Percentiles rank a stretch among this genome's conserved stretches.
Evolutionary conservation across 139 green algal species (phyloP).

Genomic region (Picochlorum sp.): DNA sequence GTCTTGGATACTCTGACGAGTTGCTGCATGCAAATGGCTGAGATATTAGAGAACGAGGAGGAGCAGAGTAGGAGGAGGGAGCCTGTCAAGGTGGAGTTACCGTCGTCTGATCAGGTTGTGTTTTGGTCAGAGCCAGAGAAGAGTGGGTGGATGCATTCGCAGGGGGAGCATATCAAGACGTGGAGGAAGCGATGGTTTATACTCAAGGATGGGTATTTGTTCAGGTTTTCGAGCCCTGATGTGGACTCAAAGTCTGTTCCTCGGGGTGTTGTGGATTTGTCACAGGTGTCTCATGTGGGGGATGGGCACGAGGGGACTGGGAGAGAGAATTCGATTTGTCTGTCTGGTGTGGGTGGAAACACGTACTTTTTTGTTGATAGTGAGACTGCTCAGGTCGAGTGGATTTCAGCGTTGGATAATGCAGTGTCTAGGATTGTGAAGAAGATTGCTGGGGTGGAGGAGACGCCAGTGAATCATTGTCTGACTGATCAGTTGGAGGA

Average conservation of each 20-base stretch:
- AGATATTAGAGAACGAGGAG: slow-evolving; percentile 65
- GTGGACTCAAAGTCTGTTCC: slow-evolving; percentile 56
- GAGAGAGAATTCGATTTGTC: slow-evolving; percentile 62
- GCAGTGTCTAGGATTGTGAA: slow-evolving; percentile 55
- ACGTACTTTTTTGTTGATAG: slow-evolving; percentile 71
- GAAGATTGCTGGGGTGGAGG: slow-evolving; percentile 60
- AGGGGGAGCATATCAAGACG: slow-evolving; percentile 76
- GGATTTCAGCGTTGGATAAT: slow-evolving; percentile 73
- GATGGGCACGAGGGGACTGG: slow-evolving; percentile 46
- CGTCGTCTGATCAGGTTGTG: slow-evolving; percentile 71
- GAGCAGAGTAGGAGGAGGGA: slow-evolving; percentile 23
- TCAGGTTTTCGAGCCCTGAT: slow-evolving; percentile 67
- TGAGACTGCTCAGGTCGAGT: slow-evolving; percentile 84
- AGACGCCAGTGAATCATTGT: slow-evolving; percentile 17
- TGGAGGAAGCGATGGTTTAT: slow-evolving; percentile 89
- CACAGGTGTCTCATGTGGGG: slow-evolving; percentile 58
- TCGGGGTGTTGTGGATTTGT: slow-evolving; percentile 77
- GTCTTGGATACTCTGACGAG: slow-evolving; percentile 78
- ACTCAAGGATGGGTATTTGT: slow-evolving; percentile 81
- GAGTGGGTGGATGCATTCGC: slow-evolving; percentile 76
- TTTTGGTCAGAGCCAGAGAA: slow-evolving; percentile 81
- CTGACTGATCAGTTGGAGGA: neutral
- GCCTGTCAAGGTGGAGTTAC: slow-evolving; percentile 23
- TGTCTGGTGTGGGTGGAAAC: slow-evolving; percentile 60
- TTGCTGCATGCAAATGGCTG: slow-evolving; percentile 79